phyloP scores from a whole-genome alignment of 148 eudicot species.

The Polygonum maritimum region DNA sequence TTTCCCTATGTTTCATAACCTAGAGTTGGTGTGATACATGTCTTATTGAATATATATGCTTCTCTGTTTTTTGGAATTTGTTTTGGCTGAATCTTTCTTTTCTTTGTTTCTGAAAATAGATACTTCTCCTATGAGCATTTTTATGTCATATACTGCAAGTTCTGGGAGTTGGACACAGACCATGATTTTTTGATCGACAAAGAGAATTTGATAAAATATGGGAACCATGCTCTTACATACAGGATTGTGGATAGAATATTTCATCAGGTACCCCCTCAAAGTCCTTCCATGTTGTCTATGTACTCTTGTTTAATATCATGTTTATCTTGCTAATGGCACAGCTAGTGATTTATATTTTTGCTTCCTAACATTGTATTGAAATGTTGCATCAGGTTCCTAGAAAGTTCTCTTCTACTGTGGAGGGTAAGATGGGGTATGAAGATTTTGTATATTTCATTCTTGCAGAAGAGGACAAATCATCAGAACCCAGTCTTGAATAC shows the following conservation, averaged over 20 bases:
- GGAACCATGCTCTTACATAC: constrained; percentile 95
- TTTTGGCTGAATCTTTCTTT: background rate
- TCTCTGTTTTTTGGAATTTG: background rate
- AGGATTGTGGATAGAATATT: constrained; percentile 90
- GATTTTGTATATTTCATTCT: constrained; percentile 94
- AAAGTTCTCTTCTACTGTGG: constrained; percentile 83
- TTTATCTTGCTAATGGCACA: background rate
- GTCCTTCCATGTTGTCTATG: background rate
- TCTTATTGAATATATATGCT: background rate
- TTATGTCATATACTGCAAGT: constrained; percentile 93
- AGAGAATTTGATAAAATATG: constrained; percentile 91
- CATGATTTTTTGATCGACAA: constrained; percentile 93
- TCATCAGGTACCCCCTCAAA: constrained; percentile 58
- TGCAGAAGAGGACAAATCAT: constrained; percentile 93
- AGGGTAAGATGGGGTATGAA: constrained; percentile 99
- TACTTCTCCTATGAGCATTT: constrained; percentile 97
- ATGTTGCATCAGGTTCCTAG: constrained; percentile 51
- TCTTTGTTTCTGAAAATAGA: constrained; percentile 29
- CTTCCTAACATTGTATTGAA: background rate
- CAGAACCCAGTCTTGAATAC: constrained; percentile 95
- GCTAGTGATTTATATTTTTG: background rate
- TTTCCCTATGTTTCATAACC: background rate
- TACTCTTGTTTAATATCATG: background rate
- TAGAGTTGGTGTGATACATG: background rate
- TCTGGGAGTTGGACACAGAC: constrained; percentile 95